Evolutionary conservation across 371 early-diverging fungal genomes (phyloP).

Genomic region (Zychaea mexicana): DNA sequence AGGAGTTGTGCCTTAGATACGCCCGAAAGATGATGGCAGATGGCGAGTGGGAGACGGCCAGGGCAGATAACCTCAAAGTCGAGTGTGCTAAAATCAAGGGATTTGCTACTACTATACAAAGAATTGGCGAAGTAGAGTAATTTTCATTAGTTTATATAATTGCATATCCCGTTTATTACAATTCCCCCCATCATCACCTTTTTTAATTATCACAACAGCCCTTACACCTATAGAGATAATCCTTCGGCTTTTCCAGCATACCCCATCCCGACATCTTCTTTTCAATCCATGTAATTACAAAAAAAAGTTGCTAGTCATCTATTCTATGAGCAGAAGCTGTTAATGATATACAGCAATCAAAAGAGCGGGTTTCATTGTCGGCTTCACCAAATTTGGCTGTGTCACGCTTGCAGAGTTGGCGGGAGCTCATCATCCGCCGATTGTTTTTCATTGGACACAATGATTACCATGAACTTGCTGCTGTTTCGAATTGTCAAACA

Average conservation of each 20-base stretch:
- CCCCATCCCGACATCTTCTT: too few species aligned
- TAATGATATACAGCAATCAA: not conserved
- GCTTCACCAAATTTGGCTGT: not conserved
- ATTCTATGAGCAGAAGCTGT: too few species aligned
- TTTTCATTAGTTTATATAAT: too few species aligned
- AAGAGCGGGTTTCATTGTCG: not conserved
- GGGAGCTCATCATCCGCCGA: not conserved
- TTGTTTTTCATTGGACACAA: not conserved
- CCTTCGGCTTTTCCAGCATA: too few species aligned
- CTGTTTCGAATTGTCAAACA: constrained; percentile 2
- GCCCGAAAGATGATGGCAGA: constrained; percentile 54
- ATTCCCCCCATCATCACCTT: too few species aligned
- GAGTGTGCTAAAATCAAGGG: constrained; percentile 59
- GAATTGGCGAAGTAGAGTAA: not conserved
- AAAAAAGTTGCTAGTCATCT: too few species aligned
- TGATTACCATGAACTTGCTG: not conserved
- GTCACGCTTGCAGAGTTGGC: not conserved
- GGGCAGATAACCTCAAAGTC: constrained; percentile 51
- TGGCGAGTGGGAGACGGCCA: constrained; percentile 47
- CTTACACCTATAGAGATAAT: too few species aligned
- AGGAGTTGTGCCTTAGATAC: constrained; percentile 68
- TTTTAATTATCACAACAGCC: too few species aligned
- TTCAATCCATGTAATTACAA: too few species aligned
- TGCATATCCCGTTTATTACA: too few species aligned
- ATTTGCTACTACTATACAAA: constrained; percentile 19